Base-by-base conservation (phyloP, 768 basidiomycete species). In the Tulasnella sp. region DNA sequence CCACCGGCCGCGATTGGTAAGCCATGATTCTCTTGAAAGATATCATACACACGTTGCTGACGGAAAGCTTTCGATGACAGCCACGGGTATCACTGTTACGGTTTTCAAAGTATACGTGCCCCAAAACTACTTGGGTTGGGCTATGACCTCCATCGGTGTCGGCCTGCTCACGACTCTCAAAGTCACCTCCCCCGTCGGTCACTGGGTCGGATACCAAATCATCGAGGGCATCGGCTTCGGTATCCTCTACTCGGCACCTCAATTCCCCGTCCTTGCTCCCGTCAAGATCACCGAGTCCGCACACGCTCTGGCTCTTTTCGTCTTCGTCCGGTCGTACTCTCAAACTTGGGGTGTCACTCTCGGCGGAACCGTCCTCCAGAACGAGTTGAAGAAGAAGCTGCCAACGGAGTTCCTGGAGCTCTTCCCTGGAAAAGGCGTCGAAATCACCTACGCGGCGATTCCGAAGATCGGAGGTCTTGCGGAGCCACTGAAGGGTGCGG, bases 341-440 rank as follows among this genome's bases (percentile, higher is more conserved):
- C 70, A 71, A 52, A 62, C 70, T 2, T 71, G 44, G 47, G 70
- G 70, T 1, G 72, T 87, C 74, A 80, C 83, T 0, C 81, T 88
- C 72, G 83, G 84, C 1, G 80, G 80, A 16, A 81, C 83, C 0
- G 80, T 88, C 62, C 80, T 88, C 7, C 84, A 86, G 75, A 88
- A 86, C 77, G 74, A 83, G 67, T 81, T 88, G 17, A 75, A 76
- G 9, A 79, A 76, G 40, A 76, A 75, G 0, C 81, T 89, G 0
- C 85, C 87, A 0, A 42, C 73, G 3, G 78, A 76, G 1, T 84
- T 86, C 66, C 35, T 79, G 19, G 68, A 75, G 0, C 75, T 78
- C 37, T 77, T 84, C 74, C 79, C 81, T 17, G 70, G 47, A 0
- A 72, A 76, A 22, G 83, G 82, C 14, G 78, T 79, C 29, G 80